Base-by-base conservation (phyloP, 2,329 filamentous ascomycete genomes). In the Pochonia chlamydosporia region DNA sequence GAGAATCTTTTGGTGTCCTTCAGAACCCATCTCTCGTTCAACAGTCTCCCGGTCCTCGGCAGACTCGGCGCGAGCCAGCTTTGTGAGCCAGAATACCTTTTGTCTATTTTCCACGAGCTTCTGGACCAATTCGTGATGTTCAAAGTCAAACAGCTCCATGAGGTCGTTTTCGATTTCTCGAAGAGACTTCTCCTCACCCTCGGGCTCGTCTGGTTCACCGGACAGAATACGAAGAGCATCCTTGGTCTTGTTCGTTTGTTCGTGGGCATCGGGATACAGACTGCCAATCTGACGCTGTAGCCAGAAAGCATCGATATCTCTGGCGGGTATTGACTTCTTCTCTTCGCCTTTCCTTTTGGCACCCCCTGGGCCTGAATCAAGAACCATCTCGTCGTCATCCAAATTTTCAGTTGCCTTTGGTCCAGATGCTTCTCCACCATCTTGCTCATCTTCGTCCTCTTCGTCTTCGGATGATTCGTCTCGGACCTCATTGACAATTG, bases 261-360 rank as follows among this genome's bases (percentile, higher is more conserved):
- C 86, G 64, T 97, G 92, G 5, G 92, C 88, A 67, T 99, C 93
- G 11, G 87, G 79, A 62, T 97, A 97, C 3, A 96, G 75, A 35
- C 80, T 76, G 48, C 92, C 92, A 45, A 99, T 90, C 61, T 96
- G 87, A 54, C 93, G 81, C 67, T 97, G 93, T 50, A 99, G 68
- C 93, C 93, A 99, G 69, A 92, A 99, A 9, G 92, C 92, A 65
- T 99, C 93, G 53, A 99, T 95, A 49, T 96, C 90, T 54, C 92
- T 84, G 42, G 89, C 89, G 16, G 87, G 76, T 48, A 99, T 81
- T 23, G 79, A 72, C 42, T 82, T 79, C 49, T 80, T 78, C 44
- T 80, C 75, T 46, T 76, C 73, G 18, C 65, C 64, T 40, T 76
- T 70, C 68, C 56, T 61, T 59, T 64, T 73, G 30, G 70, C 68